Evolutionary conservation across 257 asterid species (phyloP).

Genomic region (Cruciata laevipes): DNA sequence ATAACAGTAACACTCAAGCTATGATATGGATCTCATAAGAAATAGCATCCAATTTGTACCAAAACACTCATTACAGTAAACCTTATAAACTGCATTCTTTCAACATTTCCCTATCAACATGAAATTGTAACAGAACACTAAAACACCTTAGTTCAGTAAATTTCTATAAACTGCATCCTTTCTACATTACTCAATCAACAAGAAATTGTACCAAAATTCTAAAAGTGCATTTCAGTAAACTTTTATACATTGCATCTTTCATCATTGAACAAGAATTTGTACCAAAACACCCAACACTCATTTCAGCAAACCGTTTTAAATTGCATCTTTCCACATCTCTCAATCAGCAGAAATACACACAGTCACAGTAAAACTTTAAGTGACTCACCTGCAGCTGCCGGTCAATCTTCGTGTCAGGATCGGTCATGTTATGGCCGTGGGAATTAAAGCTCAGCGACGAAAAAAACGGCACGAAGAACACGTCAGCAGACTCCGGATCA

Average conservation of each 20-base stretch:
- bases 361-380: background rate
- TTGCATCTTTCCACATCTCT: background rate
- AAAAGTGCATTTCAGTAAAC: background rate
- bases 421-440: constrained; percentile 54
- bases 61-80: background rate
- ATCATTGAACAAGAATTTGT: background rate
- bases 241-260: background rate
- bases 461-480: constrained; percentile 82
- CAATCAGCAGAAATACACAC: background rate
- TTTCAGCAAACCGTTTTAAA: background rate
- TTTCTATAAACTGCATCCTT: background rate
- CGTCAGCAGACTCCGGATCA: constrained; percentile 71
- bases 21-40: background rate
- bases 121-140: background rate
- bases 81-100: background rate
- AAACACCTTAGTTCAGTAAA: background rate
- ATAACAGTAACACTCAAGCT: background rate
- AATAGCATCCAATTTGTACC: background rate
- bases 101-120: background rate
- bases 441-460: constrained; percentile 73
- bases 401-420: constrained; percentile 46
- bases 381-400: constrained; percentile 67
- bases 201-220: background rate
- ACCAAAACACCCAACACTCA: background rate
- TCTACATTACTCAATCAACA: background rate